These are phyloP conservation scores for Aristolochia californica DNA, from an alignment of 164 flowering plant genomes.

Conservation along the genomic window DNA sequence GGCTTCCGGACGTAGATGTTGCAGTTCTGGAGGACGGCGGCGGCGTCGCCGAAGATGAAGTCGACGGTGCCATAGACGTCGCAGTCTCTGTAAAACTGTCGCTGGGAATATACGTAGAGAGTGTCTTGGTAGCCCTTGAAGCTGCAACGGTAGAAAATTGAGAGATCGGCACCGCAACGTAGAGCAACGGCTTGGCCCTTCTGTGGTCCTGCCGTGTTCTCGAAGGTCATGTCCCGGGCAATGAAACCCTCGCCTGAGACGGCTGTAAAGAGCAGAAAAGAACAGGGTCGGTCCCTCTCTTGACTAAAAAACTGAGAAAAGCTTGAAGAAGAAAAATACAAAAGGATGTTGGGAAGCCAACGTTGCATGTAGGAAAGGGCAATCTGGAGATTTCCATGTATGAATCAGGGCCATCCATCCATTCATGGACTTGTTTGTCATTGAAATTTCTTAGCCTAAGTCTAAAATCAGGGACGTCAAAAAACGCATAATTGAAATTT, in stretches of 20 bases:
- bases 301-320: too few species aligned
- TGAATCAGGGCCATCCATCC: too few species aligned
- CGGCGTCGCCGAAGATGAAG: conserved; percentile 54
- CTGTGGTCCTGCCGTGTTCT: conserved; percentile 53
- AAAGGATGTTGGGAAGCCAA: too few species aligned
- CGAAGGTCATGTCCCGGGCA: conserved; percentile 40
- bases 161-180: conserved; percentile 37
- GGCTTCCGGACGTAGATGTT: conserved; percentile 33
- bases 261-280: conserved; percentile 16
- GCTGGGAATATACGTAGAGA: conserved; percentile 33
- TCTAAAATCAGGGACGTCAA: too few species aligned
- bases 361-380: too few species aligned
- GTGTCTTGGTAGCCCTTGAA: conserved; percentile 65
- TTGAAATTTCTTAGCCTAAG: too few species aligned
- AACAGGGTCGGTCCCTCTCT: too few species aligned
- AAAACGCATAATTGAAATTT: too few species aligned
- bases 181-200: conserved; percentile 58
- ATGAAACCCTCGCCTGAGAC: conserved; percentile 42
- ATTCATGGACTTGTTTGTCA: too few species aligned
- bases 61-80: conserved; percentile 50
- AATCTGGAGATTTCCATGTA: too few species aligned
- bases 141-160: conserved; percentile 41
- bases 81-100: conserved; percentile 56
- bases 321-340: too few species aligned
- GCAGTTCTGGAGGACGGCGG: conserved; percentile 36